Base-by-base conservation (phyloP, 345 rosid species). In the Euphorbia lathyris region DNA sequence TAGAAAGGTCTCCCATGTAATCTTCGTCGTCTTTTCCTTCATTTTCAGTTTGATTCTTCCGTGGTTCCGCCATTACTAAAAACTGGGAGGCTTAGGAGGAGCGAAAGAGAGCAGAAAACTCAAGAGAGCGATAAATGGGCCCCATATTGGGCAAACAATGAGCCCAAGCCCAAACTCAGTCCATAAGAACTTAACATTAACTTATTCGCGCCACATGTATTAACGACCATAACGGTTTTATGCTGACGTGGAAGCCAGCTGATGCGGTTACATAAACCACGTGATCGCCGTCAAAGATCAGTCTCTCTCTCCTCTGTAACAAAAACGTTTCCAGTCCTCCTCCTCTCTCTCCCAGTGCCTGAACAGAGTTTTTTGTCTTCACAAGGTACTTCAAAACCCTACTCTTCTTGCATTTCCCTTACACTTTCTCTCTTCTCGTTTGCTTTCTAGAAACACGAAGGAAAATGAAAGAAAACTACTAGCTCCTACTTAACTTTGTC, bases 1-100 rank as follows among this genome's bases (percentile, higher is more conserved):
- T 84, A 66, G 97, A 85, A 22, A 95, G 84, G 77, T 95, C 96
- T 25, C 92, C 97, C 97, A 92, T 92, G 89, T 91, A 94, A 77
- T 91, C 98, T 43, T 86, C 96, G 0, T 84, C 87, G 23, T 75
- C 88, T 45, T 65, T 81, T 43, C 42, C 65, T 52, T 34, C 75
- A 42, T 16, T 40, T 23, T 20, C 58, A 51, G 57, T 29, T 56
- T 43, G 58, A 16, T 50, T 34, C 4, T 47, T 20, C 23, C 40
- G 25, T 23, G 65, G 43, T 30, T 72, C 70, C 17, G 61, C 61
- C 76, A 72, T 72, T 58, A n/a, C 26, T 42, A 42, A n/a, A 68
- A n/a, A n/a, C n/a, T n/a, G n/a, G n/a, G n/a, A n/a, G n/a, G n/a
- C n/a, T n/a, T n/a, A 2, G 7, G 50, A 25, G n/a, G 2, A 43